Conservation (phyloP, 108 stramenopile genomes). For the Parietichytrium sp. region DNA sequence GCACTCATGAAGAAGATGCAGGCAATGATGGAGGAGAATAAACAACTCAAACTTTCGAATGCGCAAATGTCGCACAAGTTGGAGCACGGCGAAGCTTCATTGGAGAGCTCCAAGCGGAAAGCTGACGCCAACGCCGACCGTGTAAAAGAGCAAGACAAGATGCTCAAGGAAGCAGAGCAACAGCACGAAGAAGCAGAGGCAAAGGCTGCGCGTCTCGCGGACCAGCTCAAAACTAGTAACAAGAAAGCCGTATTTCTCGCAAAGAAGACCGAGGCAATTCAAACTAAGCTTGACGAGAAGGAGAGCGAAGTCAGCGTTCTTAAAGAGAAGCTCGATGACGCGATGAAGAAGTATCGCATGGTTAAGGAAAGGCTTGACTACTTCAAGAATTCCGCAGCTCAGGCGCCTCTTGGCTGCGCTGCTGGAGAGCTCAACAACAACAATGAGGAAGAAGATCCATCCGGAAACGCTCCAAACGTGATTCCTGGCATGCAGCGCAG, state of each 20-base stretch:
- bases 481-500: neutral
- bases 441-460: conserved; percentile 27
- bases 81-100: conserved; percentile 10
- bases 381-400: neutral
- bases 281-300: neutral
- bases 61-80: neutral
- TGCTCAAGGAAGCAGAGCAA: neutral
- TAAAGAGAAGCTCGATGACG: neutral
- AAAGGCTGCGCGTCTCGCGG: neutral
- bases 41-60: neutral
- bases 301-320: conserved; percentile 14
- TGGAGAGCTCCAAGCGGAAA: neutral
- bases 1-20: neutral
- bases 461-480: neutral
- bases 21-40: neutral
- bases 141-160: neutral
- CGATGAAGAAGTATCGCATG: conserved; percentile 32
- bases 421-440: neutral
- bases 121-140: neutral
- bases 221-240: conserved; percentile 29
- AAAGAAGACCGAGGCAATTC: conserved; percentile 9
- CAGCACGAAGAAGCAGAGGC: neutral
- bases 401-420: neutral
- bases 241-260: neutral
- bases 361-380: conserved; percentile 10